Conservation (phyloP, 2,329 filamentous ascomycete species). For the Metarhizium album region DNA sequence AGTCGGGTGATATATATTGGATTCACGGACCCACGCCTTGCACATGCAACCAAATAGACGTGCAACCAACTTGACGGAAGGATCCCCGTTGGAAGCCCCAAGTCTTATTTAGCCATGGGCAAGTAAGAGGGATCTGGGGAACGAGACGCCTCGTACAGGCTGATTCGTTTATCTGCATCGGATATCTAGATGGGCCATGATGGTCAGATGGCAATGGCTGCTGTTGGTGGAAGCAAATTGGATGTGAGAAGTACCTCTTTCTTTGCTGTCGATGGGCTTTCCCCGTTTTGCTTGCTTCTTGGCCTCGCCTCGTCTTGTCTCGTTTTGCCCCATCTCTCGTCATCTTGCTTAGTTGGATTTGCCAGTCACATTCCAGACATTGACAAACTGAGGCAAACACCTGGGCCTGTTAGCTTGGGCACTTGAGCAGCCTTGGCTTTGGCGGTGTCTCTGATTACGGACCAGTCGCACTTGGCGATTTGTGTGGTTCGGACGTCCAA, state of each 20-base stretch:
- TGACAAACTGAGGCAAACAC: neutral
- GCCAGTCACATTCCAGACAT: neutral
- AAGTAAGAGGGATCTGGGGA: neutral
- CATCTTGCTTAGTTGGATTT: neutral
- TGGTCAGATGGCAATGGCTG: neutral
- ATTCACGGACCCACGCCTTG: neutral
- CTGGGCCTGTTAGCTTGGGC: neutral
- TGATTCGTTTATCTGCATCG: neutral
- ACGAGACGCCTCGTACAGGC: neutral
- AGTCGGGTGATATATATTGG: neutral
- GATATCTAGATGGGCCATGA: neutral
- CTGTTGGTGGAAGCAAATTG: neutral
- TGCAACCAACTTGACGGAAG: neutral
- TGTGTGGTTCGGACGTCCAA: neutral
- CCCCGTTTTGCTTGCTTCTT: too few species aligned
- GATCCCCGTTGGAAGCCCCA: neutral
- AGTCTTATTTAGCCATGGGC: neutral
- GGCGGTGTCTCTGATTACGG: conserved; percentile 4
- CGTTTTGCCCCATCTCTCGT: neutral
- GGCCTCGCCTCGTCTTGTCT: neutral
- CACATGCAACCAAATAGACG: too few species aligned
- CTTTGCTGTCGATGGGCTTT: neutral
- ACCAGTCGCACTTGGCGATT: conserved; percentile 1
- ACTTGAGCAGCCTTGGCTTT: neutral
- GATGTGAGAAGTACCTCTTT: neutral